These are phyloP conservation scores for Ensete glaucum DNA, from an alignment of 176 grass and related monocot species.

Conservation along the genomic window DNA sequence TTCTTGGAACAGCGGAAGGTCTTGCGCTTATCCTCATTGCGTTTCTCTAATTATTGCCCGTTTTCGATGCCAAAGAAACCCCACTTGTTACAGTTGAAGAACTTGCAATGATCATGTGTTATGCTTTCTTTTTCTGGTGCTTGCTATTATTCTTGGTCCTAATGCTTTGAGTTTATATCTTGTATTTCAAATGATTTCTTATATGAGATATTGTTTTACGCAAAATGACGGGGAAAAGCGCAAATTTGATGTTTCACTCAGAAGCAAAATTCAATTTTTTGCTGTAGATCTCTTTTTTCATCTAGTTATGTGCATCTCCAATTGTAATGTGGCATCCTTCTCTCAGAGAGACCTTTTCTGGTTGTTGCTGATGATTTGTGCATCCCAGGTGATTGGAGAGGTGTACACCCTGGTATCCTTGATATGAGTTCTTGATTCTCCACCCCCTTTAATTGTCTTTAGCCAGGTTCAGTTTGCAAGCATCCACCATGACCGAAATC, in stretches of 20 bases:
- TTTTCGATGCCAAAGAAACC: too few species aligned
- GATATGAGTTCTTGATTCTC: not conserved
- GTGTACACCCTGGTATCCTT: not conserved
- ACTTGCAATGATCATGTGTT: too few species aligned
- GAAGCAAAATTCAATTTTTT: not conserved
- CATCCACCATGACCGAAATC: slow-evolving; percentile 18
- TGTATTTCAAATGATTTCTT: too few species aligned
- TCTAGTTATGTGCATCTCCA: not conserved
- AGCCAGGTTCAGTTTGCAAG: slow-evolving; percentile 4
- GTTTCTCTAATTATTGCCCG: too few species aligned
- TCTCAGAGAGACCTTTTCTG: not conserved
- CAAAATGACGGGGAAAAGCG: not conserved
- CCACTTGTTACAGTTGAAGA: too few species aligned
- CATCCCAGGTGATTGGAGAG: not conserved
- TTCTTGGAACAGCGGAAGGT: too few species aligned
- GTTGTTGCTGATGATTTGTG: not conserved
- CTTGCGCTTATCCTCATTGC: too few species aligned
- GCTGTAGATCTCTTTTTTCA: not conserved
- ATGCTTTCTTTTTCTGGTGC: too few species aligned
- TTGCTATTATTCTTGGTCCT: not conserved
- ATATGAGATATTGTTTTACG: not conserved
- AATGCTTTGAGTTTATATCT: too few species aligned
- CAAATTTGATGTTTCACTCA: not conserved
- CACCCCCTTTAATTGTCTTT: not conserved
- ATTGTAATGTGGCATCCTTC: not conserved